Base-by-base conservation (phyloP, 2,329 filamentous ascomycete species). In the Sclerotinia spermophila region DNA sequence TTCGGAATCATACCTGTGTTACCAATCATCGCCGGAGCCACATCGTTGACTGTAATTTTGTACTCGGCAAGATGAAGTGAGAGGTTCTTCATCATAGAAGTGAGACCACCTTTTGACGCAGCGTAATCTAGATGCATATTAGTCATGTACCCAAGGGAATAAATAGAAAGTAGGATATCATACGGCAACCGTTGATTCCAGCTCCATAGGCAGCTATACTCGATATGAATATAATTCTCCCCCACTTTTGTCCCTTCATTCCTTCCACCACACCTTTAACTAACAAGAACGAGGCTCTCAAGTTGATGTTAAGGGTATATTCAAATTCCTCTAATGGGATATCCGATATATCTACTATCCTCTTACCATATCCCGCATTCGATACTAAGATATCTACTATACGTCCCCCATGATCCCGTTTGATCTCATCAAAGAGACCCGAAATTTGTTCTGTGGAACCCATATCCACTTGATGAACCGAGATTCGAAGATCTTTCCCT, bases 311-410 rank as follows among this genome's bases (percentile, higher is more conserved):
- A 1, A 77, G 24, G 10, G 76, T 77, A 40, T 77, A 68, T 30
- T 78, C 75, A 27, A 77, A 77, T 68, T 77, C 76, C 35, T 75
- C 71, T 17, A 77, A 51, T 7, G 76, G 71, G 66, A 78, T 77
- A 48, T 78, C 76, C 55, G 71, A 75, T 53, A 77, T 66, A 73
- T 77, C 73, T 7, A 74, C 71, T 70, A 89, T 85, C n/a, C 88
- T 83, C 76, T 88, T 88, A 55, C 89, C 89, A 73, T 89, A 85
- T 0, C 89, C 89, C 1, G 90, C 90, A 75, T 92, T 92, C 15
- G 86, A 86, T 38, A 92, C 79, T 3, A 92, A 81, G 33, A 92
- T 90, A 75, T 91, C 72, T 8, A 72, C 87, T 0, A 87, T 87
- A 2, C 40, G 68, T 4, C 82, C 82, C 7, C 76, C 82, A 76